phyloP scores from a whole-genome alignment of 208 protist species.

The Trypanosoma rangeli region DNA sequence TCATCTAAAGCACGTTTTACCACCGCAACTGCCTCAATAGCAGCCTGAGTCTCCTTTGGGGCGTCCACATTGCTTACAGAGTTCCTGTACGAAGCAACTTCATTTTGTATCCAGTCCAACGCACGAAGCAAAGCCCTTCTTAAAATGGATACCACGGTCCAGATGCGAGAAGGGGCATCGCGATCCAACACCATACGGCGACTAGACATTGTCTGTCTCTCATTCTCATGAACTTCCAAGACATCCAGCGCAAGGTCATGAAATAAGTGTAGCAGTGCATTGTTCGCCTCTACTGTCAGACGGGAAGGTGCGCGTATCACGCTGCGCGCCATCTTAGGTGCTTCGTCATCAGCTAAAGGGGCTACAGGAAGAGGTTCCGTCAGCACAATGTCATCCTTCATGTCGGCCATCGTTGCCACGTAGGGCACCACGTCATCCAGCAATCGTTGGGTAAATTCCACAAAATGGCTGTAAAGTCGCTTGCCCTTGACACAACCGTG shows the following conservation, averaged over 20 bases:
- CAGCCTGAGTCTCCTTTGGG: slow-evolving; percentile 11
- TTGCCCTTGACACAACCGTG: slow-evolving; percentile 32
- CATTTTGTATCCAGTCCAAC: slow-evolving; percentile 38
- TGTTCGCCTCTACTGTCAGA: slow-evolving; percentile 60
- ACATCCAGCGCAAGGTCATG: slow-evolving; percentile 56
- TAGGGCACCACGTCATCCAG: slow-evolving; percentile 40
- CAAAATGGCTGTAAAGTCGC: slow-evolving; percentile 48
- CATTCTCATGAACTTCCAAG: slow-evolving; percentile 38
- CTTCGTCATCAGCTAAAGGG: background rate
- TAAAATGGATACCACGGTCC: slow-evolving; percentile 42
- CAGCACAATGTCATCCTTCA: slow-evolving; percentile 5
- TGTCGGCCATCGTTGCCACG: slow-evolving; percentile 46
- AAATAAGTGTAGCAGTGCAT: slow-evolving; percentile 59
- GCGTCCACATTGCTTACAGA: background rate
- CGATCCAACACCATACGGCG: slow-evolving; percentile 49
- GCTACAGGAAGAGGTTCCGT: background rate
- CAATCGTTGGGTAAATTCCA: slow-evolving; percentile 34
- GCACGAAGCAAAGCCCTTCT: slow-evolving; percentile 59
- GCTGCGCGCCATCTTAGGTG: background rate
- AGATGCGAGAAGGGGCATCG: slow-evolving; percentile 50
- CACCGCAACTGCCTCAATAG: slow-evolving; percentile 16
- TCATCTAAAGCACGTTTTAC: slow-evolving; percentile 38
- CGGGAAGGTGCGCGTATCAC: slow-evolving; percentile 31
- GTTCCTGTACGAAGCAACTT: slow-evolving; percentile 15
- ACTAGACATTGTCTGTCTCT: slow-evolving; percentile 5